phyloP scores from a whole-genome alignment of 1,284 basidiomycete genomes.

The Ceratobasidium sp. region DNA sequence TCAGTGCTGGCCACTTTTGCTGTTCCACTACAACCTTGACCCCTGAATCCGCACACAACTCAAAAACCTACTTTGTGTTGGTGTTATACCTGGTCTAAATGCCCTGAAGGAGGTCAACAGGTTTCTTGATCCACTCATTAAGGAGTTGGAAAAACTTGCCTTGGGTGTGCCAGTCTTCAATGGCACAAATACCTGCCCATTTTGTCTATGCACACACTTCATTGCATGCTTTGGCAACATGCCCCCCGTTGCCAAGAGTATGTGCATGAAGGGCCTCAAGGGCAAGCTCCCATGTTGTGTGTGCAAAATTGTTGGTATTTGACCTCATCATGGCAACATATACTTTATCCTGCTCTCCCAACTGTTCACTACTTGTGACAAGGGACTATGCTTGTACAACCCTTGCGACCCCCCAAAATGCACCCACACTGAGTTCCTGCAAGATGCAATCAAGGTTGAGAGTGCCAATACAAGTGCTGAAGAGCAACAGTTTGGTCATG shows the following conservation, averaged over 20 bases:
- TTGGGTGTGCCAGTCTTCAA: conserved; percentile 37
- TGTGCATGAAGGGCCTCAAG: conserved; percentile 41
- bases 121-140: conserved; percentile 39
- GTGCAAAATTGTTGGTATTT: conserved; percentile 40
- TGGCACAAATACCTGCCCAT: conserved; percentile 1
- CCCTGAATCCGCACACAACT: conserved; percentile 38
- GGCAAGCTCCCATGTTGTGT: conserved; percentile 37
- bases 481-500: no score
- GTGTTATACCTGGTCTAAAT: conserved; percentile 41
- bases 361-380: not conserved
- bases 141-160: conserved; percentile 39
- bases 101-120: conserved; percentile 39
- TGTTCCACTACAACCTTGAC: conserved; percentile 42
- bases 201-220: conserved; percentile 39
- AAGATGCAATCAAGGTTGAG: no score
- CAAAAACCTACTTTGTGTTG: conserved; percentile 38
- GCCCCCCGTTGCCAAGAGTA: conserved; percentile 39
- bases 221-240: conserved; percentile 39
- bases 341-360: conserved; percentile 14
- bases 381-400: not conserved
- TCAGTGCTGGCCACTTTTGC: conserved; percentile 46
- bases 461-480: no score
- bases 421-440: not conserved
- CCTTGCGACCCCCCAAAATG: conserved; percentile 15
- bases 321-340: no score